Base-by-base conservation (phyloP, 1,284 basidiomycete genomes). In the Puccinia coronata region DNA sequence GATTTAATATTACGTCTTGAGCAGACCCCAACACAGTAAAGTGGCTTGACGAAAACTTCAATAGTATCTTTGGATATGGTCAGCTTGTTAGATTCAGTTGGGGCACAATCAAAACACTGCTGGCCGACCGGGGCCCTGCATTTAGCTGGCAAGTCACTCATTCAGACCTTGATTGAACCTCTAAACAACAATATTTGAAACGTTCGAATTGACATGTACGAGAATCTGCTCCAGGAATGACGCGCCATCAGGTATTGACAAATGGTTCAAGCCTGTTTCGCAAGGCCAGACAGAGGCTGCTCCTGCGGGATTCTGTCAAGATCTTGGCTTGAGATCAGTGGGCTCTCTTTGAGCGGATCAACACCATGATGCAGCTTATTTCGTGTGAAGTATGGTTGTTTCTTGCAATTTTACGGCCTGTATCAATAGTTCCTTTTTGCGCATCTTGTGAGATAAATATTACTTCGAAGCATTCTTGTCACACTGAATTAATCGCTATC, bases 21-120 rank as follows among this genome's bases (percentile, higher is more conserved):
- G 28, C 85, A 92, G 96, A 99, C 86, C 96, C 97, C 0, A 94
- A 92, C 84, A 98, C 96, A 0, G 91, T 96, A 84, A 91, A 91
- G 0, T 99, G 93, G 91, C 88, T 99, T 28, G 90, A 90, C 83
- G 87, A 88, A 2, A 90, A 92, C 1, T 85, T 98, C 23, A 92
- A 98, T 82, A 92, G 92, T 0, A 92, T 95, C 0, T 99, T 99
- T 86, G 96, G 96, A 2, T 98, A 92, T 86, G 95, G 96, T 0
- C 92, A 91, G 16, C 88, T 98, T 65, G 95, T 92, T 5, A 90
- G 97, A 18, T 99, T 99, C 87, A 96, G 93, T 9, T 99, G 96
- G 96, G 92, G 93, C 0, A 98, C 96, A 0, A 91, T 96, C 82
- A 96, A 96, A 85, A 90, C 94, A 0, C 87, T 92, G 9, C 87